phyloP scores from a whole-genome alignment of 2,329 filamentous ascomycete species.

The Leptographium lundbergii region DNA sequence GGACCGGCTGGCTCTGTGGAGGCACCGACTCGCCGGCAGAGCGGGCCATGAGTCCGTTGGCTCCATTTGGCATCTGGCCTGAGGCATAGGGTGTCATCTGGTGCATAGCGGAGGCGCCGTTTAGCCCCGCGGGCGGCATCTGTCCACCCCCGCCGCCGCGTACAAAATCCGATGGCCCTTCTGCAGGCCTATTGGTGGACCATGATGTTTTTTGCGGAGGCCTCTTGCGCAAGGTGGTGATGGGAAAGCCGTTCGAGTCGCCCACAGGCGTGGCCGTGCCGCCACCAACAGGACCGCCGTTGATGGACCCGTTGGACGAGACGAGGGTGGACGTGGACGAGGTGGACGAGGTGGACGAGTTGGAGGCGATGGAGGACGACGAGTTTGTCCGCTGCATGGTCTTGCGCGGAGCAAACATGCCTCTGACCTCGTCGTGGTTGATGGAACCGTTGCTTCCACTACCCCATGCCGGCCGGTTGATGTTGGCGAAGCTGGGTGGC shows the following conservation, averaged over 20 bases:
- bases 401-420: slow-evolving; percentile 86
- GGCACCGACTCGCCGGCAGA: slow-evolving; percentile 41
- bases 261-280: slow-evolving; percentile 25
- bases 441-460: slow-evolving; percentile 48
- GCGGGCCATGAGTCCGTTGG: slow-evolving; percentile 42
- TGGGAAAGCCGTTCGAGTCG: slow-evolving; percentile 40
- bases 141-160: slow-evolving; percentile 25
- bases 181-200: slow-evolving; percentile 34
- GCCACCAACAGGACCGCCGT: slow-evolving; percentile 42
- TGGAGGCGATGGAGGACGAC: slow-evolving; percentile 70
- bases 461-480: slow-evolving; percentile 54
- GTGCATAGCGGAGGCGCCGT: slow-evolving; percentile 26
- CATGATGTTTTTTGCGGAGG: slow-evolving; percentile 34
- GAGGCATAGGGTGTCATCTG: slow-evolving; percentile 26
- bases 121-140: slow-evolving; percentile 26
- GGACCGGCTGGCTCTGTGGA: slow-evolving; percentile 57
- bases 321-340: slow-evolving; percentile 50
- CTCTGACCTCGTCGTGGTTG: slow-evolving; percentile 72
- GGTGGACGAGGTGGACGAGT: slow-evolving; percentile 43
- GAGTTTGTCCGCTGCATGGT: slow-evolving; percentile 78
- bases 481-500: slow-evolving; percentile 49
- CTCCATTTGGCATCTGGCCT: slow-evolving; percentile 22
- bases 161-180: slow-evolving; percentile 33
- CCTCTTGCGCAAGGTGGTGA: slow-evolving; percentile 36
- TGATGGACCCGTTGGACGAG: slow-evolving; percentile 45